Base-by-base conservation (phyloP, 257 asterid genomes). In the Solanum bulbocastanum region DNA sequence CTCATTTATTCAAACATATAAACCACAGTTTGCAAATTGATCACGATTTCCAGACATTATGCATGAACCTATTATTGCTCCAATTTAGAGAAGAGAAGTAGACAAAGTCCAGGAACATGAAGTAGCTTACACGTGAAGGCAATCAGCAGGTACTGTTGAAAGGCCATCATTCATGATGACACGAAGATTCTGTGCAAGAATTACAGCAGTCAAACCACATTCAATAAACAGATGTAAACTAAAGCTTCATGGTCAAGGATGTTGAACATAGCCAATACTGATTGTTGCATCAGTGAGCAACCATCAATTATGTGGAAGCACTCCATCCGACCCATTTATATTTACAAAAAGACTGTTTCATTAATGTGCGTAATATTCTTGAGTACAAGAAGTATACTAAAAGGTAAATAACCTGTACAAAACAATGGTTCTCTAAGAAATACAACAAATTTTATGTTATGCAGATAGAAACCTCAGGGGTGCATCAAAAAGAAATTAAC, bases 131-230 rank as follows among this genome's bases (percentile, higher is more conserved):
- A 93, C 98, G 76, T 90, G 95, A 87, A 97, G 96, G 92, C 96
- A 94, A 87, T 94, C 93, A 84, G 95, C 93, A 62, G 99, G 99
- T 89, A 97, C 92, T 7, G 98, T 92, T 86, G 99, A 94, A 86
- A 97, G 94, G 71, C 98, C 99, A 92, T 97, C 99, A 91, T 97
- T 97, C 98, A 97, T 97, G 86, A 97, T 95, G 87, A 97, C 98
- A 76, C 99, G 99, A 85, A 97, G 98, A 90, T 98, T 92, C 98
- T 95, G 89, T 83, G 89, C 91, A 86, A 35, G 87, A 89, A 89
- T 87, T 89, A 49, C 56, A 30, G 42, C 56, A 44, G 88, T 92
- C 87, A 92, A 92, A 88, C 88, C 82, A 76, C 87, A 86, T 88
- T 83, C 68, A 78, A 87, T 56, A 73, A 44, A 40, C 69, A 86